A percentile compares a stretch with the other conserved stretches of the same genome.
These are phyloP conservation scores for Cucumis cinereus DNA, from an alignment of 306 rosid species.

Conservation along the genomic window DNA sequence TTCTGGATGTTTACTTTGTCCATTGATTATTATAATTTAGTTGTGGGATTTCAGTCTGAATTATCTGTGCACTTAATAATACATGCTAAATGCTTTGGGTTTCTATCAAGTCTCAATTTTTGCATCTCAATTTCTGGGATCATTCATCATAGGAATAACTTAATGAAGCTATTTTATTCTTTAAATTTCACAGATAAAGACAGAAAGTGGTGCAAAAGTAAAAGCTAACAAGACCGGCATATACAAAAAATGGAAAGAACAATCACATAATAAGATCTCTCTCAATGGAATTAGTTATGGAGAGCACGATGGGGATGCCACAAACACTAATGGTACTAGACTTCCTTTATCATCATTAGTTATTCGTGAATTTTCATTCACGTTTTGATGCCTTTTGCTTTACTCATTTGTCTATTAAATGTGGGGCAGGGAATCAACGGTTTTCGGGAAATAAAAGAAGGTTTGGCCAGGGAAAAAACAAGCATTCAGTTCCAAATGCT, in stretches of 20 bases:
- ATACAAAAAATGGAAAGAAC: slow-evolving; percentile 81
- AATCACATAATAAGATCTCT: slow-evolving; percentile 54
- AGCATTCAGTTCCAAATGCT: neutral
- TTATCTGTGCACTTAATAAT: neutral
- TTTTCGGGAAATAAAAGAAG: neutral
- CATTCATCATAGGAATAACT: neutral
- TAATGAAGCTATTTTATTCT: slow-evolving; percentile 6
- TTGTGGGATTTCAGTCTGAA: neutral
- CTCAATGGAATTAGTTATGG: slow-evolving; percentile 34
- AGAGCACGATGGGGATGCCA: slow-evolving; percentile 34
- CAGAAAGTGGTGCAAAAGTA: slow-evolving; percentile 82
- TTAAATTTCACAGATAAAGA: slow-evolving; percentile 42
- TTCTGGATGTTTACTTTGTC: neutral
- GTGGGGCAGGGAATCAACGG: neutral
- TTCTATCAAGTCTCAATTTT: neutral
- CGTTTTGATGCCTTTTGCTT: neutral
- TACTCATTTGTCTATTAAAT: neutral
- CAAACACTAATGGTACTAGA: slow-evolving; percentile 31
- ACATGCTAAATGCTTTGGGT: neutral
- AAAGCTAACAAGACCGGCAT: slow-evolving; percentile 76
- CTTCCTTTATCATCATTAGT: neutral
- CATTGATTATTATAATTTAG: neutral
- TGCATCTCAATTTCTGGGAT: neutral
- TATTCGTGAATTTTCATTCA: neutral
- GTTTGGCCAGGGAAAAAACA: neutral